phyloP scores from a whole-genome alignment of 768 basidiomycete genomes.

The Solioccasus polychromus region DNA sequence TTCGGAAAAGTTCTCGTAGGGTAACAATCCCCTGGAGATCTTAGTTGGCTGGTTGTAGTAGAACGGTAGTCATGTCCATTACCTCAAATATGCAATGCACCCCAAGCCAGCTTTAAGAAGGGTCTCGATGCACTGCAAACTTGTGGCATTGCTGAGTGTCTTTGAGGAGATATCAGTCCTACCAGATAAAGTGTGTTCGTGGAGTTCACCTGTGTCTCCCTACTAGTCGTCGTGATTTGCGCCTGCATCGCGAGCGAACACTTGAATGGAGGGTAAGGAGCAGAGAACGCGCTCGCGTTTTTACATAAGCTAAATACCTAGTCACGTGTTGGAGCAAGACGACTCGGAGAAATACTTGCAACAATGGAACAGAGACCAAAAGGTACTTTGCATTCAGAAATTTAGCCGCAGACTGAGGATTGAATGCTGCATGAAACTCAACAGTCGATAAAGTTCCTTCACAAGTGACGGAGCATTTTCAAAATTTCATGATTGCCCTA shows the following conservation, averaged over 20 bases:
- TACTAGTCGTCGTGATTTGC: slow-evolving; percentile 16
- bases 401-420: no score
- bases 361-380: no score
- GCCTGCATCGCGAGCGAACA: slow-evolving; percentile 22
- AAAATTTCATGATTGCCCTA: slow-evolving; percentile 33
- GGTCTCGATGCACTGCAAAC: slow-evolving; percentile 68
- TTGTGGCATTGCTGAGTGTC: slow-evolving; percentile 54
- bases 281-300: slow-evolving; percentile 15
- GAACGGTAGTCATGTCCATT: not conserved
- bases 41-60: slow-evolving; percentile 4
- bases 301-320: slow-evolving; percentile 1
- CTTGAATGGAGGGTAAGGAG: not conserved
- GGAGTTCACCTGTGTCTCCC: slow-evolving; percentile 24
- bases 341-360: no score
- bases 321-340: slow-evolving; percentile 21
- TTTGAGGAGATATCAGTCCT: slow-evolving; percentile 28
- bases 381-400: no score
- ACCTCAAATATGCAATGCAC: slow-evolving; percentile 77
- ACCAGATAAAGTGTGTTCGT: not conserved
- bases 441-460: not conserved
- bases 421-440: no score
- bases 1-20: slow-evolving; percentile 74
- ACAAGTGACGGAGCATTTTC: not conserved
- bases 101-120: slow-evolving; percentile 70
- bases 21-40: slow-evolving; percentile 60